Conservation (phyloP, 371 early-diverging fungal species). For the Sporodiniella umbellata region DNA sequence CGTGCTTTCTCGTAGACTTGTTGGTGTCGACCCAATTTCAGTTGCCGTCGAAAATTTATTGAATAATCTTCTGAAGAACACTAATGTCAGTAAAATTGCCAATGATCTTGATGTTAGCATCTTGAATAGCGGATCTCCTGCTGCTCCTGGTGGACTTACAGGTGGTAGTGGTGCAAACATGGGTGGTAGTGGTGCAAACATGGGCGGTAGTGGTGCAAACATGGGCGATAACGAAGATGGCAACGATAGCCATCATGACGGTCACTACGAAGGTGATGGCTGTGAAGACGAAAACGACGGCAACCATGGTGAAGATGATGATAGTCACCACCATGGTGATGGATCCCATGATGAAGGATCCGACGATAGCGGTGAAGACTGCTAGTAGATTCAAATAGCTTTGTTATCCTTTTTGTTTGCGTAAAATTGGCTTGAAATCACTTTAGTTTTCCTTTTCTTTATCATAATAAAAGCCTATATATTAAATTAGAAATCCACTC, state of each 20-base stretch:
- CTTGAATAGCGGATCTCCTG: neutral
- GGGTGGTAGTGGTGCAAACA: neutral
- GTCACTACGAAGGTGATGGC: neutral
- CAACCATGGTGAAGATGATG: neutral
- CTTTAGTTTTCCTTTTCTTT: conserved; percentile 1
- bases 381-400: neutral
- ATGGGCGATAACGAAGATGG: neutral
- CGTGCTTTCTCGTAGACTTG: neutral
- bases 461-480: conserved; percentile 4
- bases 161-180: neutral
- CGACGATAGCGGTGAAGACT: neutral
- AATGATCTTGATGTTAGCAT: neutral
- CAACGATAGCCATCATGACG: neutral
- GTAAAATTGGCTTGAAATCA: neutral
- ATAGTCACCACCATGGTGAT: conserved; percentile 3
- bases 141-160: no score
- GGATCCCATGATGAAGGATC: neutral
- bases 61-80: neutral
- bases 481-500: conserved; percentile 6
- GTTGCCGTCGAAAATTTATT: neutral
- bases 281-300: conserved; percentile 1
- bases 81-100: neutral
- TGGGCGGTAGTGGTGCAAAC: neutral
- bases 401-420: neutral
- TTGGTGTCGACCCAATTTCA: no score